Evolutionary conservation across 495 filamentous ascomycete species (phyloP).

Genomic region (Penicillium turbatum): DNA sequence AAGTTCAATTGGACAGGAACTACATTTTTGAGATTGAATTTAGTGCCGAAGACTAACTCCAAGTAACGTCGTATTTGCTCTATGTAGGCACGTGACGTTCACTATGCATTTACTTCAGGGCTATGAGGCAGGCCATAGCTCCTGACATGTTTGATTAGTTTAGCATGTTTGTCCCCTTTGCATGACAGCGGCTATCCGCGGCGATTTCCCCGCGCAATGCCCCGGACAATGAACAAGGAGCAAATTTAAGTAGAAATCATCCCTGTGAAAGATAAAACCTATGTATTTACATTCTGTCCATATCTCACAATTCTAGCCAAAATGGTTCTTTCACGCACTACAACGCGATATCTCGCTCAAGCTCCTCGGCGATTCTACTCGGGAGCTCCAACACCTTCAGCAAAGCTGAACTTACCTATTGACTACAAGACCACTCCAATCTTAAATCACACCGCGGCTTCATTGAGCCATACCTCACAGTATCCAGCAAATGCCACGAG

Average conservation of each 20-base stretch:
- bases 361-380: conserved; percentile 24
- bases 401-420: conserved; percentile 75
- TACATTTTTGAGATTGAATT: too few relatives aligned
- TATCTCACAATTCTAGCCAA: not conserved
- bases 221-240: conserved; percentile 8
- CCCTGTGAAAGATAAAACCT: not conserved
- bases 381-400: conserved; percentile 36
- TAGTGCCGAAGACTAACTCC: too few relatives aligned
- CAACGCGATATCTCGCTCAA: conserved; percentile 13
- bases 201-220: conserved; percentile 22
- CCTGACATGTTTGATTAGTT: not conserved
- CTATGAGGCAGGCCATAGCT: not conserved
- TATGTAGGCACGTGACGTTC: not conserved
- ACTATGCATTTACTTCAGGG: not conserved
- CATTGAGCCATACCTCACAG: conserved; percentile 58
- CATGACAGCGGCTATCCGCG: conserved; percentile 22
- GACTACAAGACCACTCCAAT: conserved; percentile 83
- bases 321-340: conserved; percentile 15
- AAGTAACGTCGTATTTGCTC: not conserved
- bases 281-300: conserved; percentile 4
- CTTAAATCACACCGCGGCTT: conserved; percentile 70
- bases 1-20: too few relatives aligned
- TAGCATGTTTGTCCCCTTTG: conserved; percentile 17
- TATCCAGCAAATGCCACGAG: conserved; percentile 64
- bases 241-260: conserved; percentile 11